Conservation (phyloP, 2,329 filamentous ascomycete genomes). For the Clonostachys byssicola region DNA sequence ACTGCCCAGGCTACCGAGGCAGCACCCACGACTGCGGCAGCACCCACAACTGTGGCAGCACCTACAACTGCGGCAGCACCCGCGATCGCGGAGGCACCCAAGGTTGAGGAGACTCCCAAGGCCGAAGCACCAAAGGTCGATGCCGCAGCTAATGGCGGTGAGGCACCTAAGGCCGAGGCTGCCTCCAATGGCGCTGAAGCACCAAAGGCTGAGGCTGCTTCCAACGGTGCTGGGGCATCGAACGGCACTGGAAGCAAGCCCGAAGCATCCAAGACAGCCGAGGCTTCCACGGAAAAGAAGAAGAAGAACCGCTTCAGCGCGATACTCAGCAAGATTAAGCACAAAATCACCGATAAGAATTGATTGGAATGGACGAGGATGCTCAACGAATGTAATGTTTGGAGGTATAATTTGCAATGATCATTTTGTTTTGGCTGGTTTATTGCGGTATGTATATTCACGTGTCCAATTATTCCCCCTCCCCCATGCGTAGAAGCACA, state of each 20-base stretch:
- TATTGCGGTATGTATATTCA: conserved; percentile 1
- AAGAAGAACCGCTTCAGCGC: conserved; percentile 62
- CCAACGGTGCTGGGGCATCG: conserved; percentile 1
- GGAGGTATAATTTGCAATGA: no score
- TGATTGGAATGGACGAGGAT: no score
- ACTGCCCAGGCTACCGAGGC: conserved; percentile 4
- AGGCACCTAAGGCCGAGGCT: not conserved
- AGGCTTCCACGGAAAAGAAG: conserved; percentile 50
- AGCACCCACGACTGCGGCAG: no score
- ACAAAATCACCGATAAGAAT: conserved; percentile 23
- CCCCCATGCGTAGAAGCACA: no score
- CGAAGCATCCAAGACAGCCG: conserved; percentile 9
- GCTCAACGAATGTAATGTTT: no score
- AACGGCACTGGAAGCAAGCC: conserved; percentile 9
- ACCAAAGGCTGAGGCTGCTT: conserved; percentile 1
- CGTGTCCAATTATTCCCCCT: conserved; percentile 13
- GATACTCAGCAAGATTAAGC: conserved; percentile 55
- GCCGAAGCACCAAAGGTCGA: not conserved
- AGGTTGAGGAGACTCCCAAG: conserved; percentile 1
- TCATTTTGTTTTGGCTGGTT: conserved; percentile 7
- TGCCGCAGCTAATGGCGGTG: not conserved
- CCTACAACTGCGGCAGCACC: no score
- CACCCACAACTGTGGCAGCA: no score
- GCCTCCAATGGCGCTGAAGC: not conserved
- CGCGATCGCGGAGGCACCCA: conserved; percentile 1